A percentile compares a stretch with the other conserved stretches of the same genome.
Evolutionary conservation across 106 monocot genomes (phyloP).

Genomic region (Triglochin maritima): DNA sequence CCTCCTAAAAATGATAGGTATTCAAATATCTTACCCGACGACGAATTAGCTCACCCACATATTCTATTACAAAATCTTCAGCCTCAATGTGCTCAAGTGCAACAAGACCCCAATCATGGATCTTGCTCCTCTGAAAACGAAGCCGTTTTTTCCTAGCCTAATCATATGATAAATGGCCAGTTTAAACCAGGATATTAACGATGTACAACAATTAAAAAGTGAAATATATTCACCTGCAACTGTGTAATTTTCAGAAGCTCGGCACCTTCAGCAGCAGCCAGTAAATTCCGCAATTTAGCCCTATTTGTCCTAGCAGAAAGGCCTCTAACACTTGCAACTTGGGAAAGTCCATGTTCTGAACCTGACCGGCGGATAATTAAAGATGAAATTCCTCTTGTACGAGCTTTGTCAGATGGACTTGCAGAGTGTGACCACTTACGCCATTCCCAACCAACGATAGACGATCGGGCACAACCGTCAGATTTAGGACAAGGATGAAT

Average conservation of each 20-base stretch:
- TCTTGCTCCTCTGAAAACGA: constrained; percentile 97
- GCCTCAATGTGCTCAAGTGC: constrained; percentile 97
- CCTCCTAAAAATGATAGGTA: background rate
- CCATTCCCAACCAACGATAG: constrained; percentile 92
- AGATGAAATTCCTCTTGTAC: constrained; percentile 34
- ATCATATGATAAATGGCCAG: constrained; percentile 2
- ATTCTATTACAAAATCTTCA: constrained; percentile 99
- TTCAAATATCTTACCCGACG: constrained; percentile 33
- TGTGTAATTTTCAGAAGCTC: constrained; percentile 86
- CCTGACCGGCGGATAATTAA: background rate
- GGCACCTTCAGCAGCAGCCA: constrained; percentile 89
- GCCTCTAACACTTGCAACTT: constrained; percentile 40
- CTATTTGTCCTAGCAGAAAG: constrained; percentile 96
- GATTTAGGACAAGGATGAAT: constrained; percentile 54
- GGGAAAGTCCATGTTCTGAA: constrained; percentile 15
- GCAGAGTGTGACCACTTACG: constrained; percentile 73
- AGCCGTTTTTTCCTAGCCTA: constrained; percentile 84
- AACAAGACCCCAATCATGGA: constrained; percentile 98
- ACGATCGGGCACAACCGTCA: constrained; percentile 80
- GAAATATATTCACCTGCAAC: constrained; percentile 34
- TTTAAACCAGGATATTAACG: background rate
- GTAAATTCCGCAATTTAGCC: constrained; percentile 66
- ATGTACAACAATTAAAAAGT: background rate
- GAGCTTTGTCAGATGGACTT: constrained; percentile 58
- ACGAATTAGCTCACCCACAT: constrained; percentile 91